phyloP scores from a whole-genome alignment of 1,284 basidiomycete genomes.

The Exobasidium rhododendri region DNA sequence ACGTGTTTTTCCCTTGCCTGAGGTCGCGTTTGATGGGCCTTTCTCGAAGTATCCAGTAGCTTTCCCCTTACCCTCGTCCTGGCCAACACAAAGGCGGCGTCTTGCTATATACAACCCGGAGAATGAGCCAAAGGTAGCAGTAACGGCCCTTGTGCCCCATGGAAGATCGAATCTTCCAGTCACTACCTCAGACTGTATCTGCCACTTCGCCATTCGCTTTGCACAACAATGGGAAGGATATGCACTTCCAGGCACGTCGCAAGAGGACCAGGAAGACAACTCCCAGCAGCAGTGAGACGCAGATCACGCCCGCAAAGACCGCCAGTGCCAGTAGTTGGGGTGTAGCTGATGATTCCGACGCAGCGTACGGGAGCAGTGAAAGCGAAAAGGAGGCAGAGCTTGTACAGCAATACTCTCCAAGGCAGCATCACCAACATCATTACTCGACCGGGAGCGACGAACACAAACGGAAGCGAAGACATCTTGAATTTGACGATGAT shows the following conservation, averaged over 20 bases:
- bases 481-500: constrained; percentile 5
- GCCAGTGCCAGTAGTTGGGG: constrained; percentile 12
- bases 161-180: not conserved
- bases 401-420: too few species aligned
- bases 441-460: not conserved
- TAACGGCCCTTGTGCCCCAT: not conserved
- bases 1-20: too few species aligned
- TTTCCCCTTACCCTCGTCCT: too few species aligned
- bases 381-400: not conserved
- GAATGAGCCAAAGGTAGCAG: too few species aligned
- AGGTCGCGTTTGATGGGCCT: too few species aligned
- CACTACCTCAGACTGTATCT: not conserved
- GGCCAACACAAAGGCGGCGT: too few species aligned
- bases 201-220: not conserved
- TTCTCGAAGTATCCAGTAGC: too few species aligned
- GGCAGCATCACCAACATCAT: not conserved
- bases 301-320: not conserved
- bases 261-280: constrained; percentile 3
- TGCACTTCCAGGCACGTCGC: not conserved
- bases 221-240: not conserved
- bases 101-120: too few species aligned
- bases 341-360: not conserved
- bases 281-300: not conserved
- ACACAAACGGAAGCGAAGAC: not conserved
- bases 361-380: not conserved